These are phyloP conservation scores for Pezicula neosporulosa DNA, from an alignment of 2,329 filamentous ascomycete species.

Conservation along the genomic window DNA sequence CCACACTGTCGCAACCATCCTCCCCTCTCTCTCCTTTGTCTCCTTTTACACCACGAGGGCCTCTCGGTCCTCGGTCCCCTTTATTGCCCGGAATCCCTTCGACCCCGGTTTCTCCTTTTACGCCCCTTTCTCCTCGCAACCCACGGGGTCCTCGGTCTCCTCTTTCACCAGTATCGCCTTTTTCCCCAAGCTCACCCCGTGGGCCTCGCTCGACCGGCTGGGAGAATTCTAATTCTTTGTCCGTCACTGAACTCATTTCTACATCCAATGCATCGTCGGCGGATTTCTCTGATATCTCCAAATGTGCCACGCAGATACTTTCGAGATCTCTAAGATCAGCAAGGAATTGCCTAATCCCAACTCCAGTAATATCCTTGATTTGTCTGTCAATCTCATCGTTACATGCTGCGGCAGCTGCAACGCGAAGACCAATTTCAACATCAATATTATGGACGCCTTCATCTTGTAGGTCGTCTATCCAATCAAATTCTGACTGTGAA, in stretches of 20 bases:
- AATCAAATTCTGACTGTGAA: background rate
- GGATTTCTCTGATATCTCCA: too few relatives aligned
- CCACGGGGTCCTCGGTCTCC: background rate
- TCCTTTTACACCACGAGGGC: background rate
- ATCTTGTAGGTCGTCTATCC: slow-evolving; percentile 44
- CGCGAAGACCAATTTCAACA: slow-evolving; percentile 50
- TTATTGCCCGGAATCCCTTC: too few relatives aligned
- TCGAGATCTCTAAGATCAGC: slow-evolving; percentile 41
- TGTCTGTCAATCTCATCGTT: slow-evolving; percentile 50
- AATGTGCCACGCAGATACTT: background rate
- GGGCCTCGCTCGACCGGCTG: background rate
- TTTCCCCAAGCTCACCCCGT: background rate
- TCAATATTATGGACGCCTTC: background rate
- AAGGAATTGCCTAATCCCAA: slow-evolving; percentile 50
- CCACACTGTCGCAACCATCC: background rate
- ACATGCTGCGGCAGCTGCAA: slow-evolving; percentile 53
- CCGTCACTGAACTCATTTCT: background rate
- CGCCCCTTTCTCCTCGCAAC: background rate
- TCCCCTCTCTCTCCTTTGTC: background rate
- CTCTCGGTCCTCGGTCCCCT: background rate
- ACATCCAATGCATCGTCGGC: background rate
- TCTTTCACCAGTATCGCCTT: too few relatives aligned
- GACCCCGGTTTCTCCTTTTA: background rate
- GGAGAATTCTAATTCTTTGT: background rate
- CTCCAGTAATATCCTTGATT: slow-evolving; percentile 47